Base-by-base conservation (phyloP, 78 protist species). In the Acrasis kona region DNA sequence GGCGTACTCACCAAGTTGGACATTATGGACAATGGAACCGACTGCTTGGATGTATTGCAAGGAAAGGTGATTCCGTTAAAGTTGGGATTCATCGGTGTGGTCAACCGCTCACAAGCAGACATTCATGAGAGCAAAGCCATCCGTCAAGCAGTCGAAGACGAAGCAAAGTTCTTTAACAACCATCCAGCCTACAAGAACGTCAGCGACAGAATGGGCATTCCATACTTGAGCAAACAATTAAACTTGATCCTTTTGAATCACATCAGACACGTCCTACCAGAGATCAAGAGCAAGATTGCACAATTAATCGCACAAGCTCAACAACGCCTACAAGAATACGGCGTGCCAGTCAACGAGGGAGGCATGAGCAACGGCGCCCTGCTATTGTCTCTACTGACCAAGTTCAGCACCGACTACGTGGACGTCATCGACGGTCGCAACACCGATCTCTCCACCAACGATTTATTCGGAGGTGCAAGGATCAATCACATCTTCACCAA, bases 1-100 rank as follows among this genome's bases (percentile, higher is more conserved):
- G 99, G 97, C 70, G 97, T 96, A 29, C 37, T 87, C 10, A 96
- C 99, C 42, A 96, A 96, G 70, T 19, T 93, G 0, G 99, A 96
- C 78, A 70, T 96, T 28, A 93, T 96, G 97, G 99, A 96, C 81
- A 29, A 69, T 29, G 98, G 99, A 34, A 93, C 97, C 0, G 91
- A 96, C 73, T 93, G 93, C 4, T 1, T 80, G 70, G 96, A 94
- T 41, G 50, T 94, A n/a, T 84, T 96, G n/a, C 39, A 50, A 7
- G 94, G 94, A 41, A 10, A 57, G 7, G 74, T 86, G 39, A 72
- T 91, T 32, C 87, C 91, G 19, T 79, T 93, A 32, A 70, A 71
- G 32, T 79, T 84, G 39, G 97, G 94, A 32, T 92, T 80, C 37
- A 71, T 96, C 29, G 95, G 95, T 10, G 89, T 92, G 1, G 92